Evolutionary conservation across 2,329 filamentous ascomycete species (phyloP), one percentile per base, ranked within the genome.

Genomic region (Cryphonectria parasitica): DNA sequence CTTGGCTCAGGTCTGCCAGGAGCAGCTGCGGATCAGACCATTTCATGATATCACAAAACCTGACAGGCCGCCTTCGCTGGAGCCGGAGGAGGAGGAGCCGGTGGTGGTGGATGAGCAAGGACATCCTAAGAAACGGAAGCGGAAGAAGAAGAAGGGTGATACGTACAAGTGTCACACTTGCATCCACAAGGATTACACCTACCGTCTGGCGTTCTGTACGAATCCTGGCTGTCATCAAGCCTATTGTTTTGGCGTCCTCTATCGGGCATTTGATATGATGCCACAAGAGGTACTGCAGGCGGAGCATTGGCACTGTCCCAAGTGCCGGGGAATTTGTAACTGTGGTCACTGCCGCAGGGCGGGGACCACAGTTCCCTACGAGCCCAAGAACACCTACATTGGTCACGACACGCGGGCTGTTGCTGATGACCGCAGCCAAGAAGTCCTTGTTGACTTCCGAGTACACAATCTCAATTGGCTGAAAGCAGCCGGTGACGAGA

Each of bases 211-310:
- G 2, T 88, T 89, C 66, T 99, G 96, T 80, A 90, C 89, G 0
- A 90, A 84, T 52, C 82, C 83, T 2, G 88, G 86, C 11, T 98
- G 96, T 77, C 85, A 87, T 17, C 85, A 92, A 69, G 89, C 88
- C 0, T 99, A 97, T 78, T 98, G 96, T 79, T 99, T 97, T 77
- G 95, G 95, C n/a, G 92, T 92, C 22, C 85, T 99, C 1, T 98
- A 94, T 81, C 87, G 96, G 69, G 95, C 93, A 0, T 97, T 97
- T 77, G 95, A 98, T 78, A 88, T 94, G 78, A 92, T 94, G 87
- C 96, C 96, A 0, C 89, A 95, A 75, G 85, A 89, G 28, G 89
- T 95, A 0, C 91, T 98, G 87, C 90, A 97, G 77, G 87, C 93
- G 73, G 88, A 90, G 74, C 85, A 90, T 64, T 99, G 96, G 95